Conservation (phyloP, 495 filamentous ascomycete species). For the Barbatosphaeria neglecta region DNA sequence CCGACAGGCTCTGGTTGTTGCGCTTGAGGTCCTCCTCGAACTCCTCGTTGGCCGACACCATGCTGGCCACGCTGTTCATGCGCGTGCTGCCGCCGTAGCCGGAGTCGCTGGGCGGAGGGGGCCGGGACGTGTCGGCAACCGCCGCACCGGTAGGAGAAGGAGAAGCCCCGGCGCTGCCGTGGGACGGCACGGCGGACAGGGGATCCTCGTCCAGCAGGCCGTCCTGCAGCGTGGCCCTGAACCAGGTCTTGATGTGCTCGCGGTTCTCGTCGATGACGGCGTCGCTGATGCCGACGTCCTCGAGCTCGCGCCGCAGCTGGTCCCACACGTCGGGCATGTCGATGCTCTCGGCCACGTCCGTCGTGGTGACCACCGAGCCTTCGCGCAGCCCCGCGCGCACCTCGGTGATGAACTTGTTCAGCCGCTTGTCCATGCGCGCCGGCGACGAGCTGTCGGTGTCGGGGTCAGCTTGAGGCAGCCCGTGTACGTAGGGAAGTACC, state of each 20-base stretch:
- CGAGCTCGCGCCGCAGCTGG: slow-evolving; percentile 21
- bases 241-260: slow-evolving; percentile 18
- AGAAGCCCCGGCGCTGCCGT: not conserved
- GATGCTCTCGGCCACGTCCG: slow-evolving; percentile 13
- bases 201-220: slow-evolving; percentile 18
- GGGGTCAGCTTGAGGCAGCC: slow-evolving; percentile 1
- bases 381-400: slow-evolving; percentile 22
- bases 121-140: not conserved
- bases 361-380: slow-evolving; percentile 15
- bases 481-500: not conserved
- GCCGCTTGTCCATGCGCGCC: slow-evolving; percentile 16
- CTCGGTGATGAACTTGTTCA: slow-evolving; percentile 25
- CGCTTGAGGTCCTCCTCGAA: slow-evolving; percentile 9
- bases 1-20: slow-evolving; percentile 4
- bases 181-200: not conserved
- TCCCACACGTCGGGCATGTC: slow-evolving; percentile 21
- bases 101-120: slow-evolving; percentile 3
- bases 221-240: slow-evolving; percentile 9
- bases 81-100: slow-evolving; percentile 5
- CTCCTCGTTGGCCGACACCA: slow-evolving; percentile 7
- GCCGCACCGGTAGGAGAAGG: not conserved
- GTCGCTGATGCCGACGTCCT: slow-evolving; percentile 23
- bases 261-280: slow-evolving; percentile 19
- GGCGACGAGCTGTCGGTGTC: slow-evolving; percentile 14
- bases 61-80: slow-evolving; percentile 4